These are phyloP conservation scores for Fusarium sp. DNA, from an alignment of 2,329 filamentous ascomycete genomes.

Conservation along the genomic window DNA sequence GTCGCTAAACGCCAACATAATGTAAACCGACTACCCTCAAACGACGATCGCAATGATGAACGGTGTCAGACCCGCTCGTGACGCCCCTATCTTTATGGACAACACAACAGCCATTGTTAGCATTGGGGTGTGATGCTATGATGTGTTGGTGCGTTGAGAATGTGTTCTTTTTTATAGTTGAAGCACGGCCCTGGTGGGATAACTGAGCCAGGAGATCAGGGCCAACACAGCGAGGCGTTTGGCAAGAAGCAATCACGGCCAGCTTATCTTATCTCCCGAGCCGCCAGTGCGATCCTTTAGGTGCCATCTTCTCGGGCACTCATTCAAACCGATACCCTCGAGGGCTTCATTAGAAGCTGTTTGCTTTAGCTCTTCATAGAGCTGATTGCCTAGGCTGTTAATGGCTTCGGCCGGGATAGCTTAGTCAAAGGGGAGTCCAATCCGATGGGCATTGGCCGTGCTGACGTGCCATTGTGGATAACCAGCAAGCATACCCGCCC, in stretches of 20 bases:
- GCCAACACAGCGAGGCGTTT: too few species aligned
- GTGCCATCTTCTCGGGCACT: not conserved
- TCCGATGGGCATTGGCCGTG: not conserved
- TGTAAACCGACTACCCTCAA: not conserved
- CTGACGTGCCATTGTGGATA: not conserved
- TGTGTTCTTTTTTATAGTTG: too few species aligned
- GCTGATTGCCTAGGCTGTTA: not conserved
- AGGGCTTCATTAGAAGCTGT: not conserved
- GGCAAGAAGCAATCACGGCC: too few species aligned
- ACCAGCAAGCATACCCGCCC: not conserved
- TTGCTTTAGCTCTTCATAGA: not conserved
- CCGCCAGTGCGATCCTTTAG: not conserved
- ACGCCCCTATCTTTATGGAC: not conserved
- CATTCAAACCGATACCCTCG: not conserved
- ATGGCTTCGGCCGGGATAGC: not conserved
- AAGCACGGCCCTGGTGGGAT: too few species aligned
- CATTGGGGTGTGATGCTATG: too few species aligned
- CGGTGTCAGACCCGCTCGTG: not conserved
- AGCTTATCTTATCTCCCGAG: too few species aligned
- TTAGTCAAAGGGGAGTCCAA: not conserved
- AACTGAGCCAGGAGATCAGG: too few species aligned
- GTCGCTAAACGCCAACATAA: not conserved
- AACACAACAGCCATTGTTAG: too few species aligned
- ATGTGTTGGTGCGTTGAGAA: too few species aligned
- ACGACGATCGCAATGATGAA: not conserved